Evolutionary conservation across 257 asterid species (phyloP).

Genomic region (Eucommia ulmoides): DNA sequence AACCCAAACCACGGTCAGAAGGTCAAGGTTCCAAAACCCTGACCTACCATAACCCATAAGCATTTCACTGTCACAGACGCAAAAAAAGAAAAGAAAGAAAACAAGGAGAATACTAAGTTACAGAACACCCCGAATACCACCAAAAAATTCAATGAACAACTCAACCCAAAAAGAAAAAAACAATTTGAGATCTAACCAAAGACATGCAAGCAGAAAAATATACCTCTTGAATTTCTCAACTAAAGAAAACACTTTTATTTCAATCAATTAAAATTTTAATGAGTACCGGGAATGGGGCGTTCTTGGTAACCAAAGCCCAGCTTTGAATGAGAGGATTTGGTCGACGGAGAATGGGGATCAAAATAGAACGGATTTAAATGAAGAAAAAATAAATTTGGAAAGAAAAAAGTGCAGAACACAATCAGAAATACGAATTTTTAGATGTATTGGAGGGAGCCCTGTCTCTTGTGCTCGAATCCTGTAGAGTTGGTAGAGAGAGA

Average conservation of each 20-base stretch:
- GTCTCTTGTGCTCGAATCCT: background rate
- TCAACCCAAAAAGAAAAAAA: background rate
- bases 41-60: constrained; percentile 52
- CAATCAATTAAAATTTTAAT: background rate
- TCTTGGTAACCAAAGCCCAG: background rate
- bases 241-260: background rate
- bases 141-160: constrained; percentile 7
- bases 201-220: constrained; percentile 8
- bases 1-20: constrained; percentile 24
- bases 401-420: background rate
- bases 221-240: background rate
- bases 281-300: background rate
- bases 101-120: constrained; percentile 10
- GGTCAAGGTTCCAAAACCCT: constrained; percentile 18
- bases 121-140: constrained; percentile 16
- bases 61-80: constrained; percentile 51
- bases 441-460: constrained; percentile 3
- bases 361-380: background rate
- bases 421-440: no score
- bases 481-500: background rate
- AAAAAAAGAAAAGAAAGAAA: constrained; percentile 17
- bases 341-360: no score
- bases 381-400: background rate
- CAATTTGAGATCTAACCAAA: constrained; percentile 8
- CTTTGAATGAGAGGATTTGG: background rate